Percentiles rank a stretch among this genome's conserved stretches.
phyloP scores from a whole-genome alignment of 2,329 filamentous ascomycete genomes.

The Rutstroemia sp. region DNA sequence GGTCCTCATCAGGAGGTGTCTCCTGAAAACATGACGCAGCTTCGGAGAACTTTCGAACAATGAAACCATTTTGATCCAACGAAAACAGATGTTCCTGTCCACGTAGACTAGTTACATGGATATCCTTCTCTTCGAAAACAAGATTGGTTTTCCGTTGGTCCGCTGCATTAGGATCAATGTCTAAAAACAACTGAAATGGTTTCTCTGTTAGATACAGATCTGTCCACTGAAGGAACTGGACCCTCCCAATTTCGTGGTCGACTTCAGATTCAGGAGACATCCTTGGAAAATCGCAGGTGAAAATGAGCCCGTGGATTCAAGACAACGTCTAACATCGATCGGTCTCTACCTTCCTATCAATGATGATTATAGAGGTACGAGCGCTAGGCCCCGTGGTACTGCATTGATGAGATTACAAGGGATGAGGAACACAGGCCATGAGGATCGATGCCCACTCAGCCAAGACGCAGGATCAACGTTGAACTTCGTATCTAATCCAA shows the following conservation, averaged over 20 bases:
- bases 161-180: too few relatives aligned
- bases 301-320: neutral
- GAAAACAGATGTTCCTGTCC: neutral
- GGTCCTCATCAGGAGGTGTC: neutral
- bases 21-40: neutral
- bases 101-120: neutral
- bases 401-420: too few relatives aligned
- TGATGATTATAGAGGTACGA: too few relatives aligned
- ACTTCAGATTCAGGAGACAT: neutral
- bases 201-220: too few relatives aligned
- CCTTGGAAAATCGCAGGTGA: neutral
- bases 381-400: too few relatives aligned
- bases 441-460: too few relatives aligned
- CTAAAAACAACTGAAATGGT: too few relatives aligned
- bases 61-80: slow-evolving; percentile 4
- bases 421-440: too few relatives aligned
- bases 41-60: neutral
- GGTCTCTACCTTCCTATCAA: neutral
- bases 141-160: too few relatives aligned
- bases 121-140: neutral
- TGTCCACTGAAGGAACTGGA: slow-evolving; percentile 9
- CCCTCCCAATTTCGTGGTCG: neutral
- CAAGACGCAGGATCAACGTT: too few relatives aligned
- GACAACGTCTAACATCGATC: neutral
- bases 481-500: too few relatives aligned